Evolutionary conservation across 495 filamentous ascomycete species (phyloP), one percentile per base, ranked within the genome.

Genomic region (Xylaria scruposa): DNA sequence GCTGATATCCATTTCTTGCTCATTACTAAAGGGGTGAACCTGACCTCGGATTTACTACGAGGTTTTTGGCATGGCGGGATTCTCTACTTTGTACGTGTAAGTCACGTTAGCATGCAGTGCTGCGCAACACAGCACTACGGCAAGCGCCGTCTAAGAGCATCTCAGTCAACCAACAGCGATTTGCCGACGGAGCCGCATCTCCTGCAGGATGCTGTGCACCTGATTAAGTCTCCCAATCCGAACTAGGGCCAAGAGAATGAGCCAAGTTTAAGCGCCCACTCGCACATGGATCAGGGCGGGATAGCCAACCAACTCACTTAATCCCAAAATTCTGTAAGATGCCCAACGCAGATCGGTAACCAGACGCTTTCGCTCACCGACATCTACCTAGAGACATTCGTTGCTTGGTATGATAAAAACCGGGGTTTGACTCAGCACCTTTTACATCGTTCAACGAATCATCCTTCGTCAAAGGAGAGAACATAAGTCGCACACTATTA

Each of bases 131-230:
- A 53, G 7, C n/a, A 53, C 6, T 0, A 53, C 8, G 21, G 24
- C 17, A 59, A n/a, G 56, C 56, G 56, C 56, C 56, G 31, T 9
- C 56, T 38, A 10, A 59, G 56, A 38, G 19, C 33, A 19, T 19
- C 26, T 31, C 5, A n/a, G 19, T 19, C 15, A 10, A 60, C 15
- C 58, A 60, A 36, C 15, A 19, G 6, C 58, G 19, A 60, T 60
- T 36, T 60, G 58, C 58, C 58, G 58, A n/a, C 58, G 38, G 58
- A 60, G 58, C 58, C 58, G 58, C 58, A 60, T 38, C 17, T 17
- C 12, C 26, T 21, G 24, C n/a, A 53, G 13, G 31, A 58, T 33
- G 54, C 29, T 58, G 54, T 33, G 54, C 29, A 58, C 8, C 54
- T 5, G 33, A 42, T 9, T 42, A 3, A 13, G 4, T 58, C 29